Percentiles rank a stretch among this genome's conserved stretches.
Conservation (phyloP, 2,329 filamentous ascomycete species). For the Microsporum ferrugineum region DNA sequence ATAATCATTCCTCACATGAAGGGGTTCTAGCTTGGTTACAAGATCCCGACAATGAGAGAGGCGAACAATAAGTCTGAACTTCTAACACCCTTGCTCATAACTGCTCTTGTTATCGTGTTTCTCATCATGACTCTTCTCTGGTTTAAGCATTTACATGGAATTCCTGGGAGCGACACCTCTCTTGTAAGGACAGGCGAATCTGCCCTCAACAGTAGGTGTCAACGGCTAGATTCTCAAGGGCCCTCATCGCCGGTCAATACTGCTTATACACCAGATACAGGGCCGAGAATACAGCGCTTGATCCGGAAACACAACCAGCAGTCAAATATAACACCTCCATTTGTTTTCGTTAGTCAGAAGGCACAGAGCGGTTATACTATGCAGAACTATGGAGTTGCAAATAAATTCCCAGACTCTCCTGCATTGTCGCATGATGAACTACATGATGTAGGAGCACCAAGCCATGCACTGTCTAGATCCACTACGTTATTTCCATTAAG, state of each 20-base stretch:
- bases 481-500: background rate
- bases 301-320: background rate
- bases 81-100: background rate
- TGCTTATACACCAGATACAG: background rate
- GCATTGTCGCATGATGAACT: background rate
- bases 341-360: background rate
- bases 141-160: background rate
- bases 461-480: background rate
- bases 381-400: background rate
- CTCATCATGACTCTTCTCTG: background rate
- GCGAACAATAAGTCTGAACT: slow-evolving; percentile 1
- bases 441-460: background rate
- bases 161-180: background rate
- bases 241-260: background rate
- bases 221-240: background rate
- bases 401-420: background rate
- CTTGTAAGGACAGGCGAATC: background rate
- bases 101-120: background rate
- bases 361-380: background rate
- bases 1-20: background rate
- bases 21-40: background rate
- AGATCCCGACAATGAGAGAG: background rate
- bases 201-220: background rate
- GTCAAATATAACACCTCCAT: background rate
- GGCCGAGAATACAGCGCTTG: background rate